Evolutionary conservation across 441 rosid species (phyloP).

Genomic region (Sinapis alba): DNA sequence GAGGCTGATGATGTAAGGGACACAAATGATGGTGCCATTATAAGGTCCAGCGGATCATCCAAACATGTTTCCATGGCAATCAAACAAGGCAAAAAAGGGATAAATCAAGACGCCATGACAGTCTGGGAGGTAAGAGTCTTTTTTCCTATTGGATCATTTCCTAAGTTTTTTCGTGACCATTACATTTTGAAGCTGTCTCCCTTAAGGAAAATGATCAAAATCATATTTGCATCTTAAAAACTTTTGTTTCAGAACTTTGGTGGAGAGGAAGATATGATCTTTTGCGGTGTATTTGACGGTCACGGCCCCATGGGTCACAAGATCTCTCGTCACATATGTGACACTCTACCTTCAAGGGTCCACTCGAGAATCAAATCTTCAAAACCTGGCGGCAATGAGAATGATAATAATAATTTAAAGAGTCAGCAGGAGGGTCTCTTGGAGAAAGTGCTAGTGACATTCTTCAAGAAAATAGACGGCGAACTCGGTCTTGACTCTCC

Average conservation of each 20-base stretch:
- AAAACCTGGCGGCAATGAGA: conserved; percentile 31
- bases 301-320: conserved; percentile 90
- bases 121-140: conserved; percentile 80
- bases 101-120: conserved; percentile 91
- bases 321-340: conserved; percentile 67
- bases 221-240: conserved; percentile 15
- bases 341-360: conserved; percentile 68
- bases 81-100: conserved; percentile 79
- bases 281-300: conserved; percentile 94
- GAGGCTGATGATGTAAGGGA: conserved; percentile 42
- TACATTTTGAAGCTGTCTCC: neutral
- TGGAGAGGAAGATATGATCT: conserved; percentile 66
- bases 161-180: neutral
- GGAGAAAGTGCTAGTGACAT: conserved; percentile 52
- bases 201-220: neutral
- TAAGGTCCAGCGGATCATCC: conserved; percentile 70
- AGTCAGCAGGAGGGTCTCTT: conserved; percentile 33
- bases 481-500: conserved; percentile 60
- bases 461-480: conserved; percentile 70
- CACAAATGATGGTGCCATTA: conserved; percentile 61
- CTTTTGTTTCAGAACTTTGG: conserved; percentile 65
- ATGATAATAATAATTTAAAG: conserved; percentile 23
- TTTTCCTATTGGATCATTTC: neutral
- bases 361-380: conserved; percentile 51
- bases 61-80: conserved; percentile 66